Base-by-base conservation (phyloP, 1,139 yeast species). In the Yamadazyma mexicana region DNA sequence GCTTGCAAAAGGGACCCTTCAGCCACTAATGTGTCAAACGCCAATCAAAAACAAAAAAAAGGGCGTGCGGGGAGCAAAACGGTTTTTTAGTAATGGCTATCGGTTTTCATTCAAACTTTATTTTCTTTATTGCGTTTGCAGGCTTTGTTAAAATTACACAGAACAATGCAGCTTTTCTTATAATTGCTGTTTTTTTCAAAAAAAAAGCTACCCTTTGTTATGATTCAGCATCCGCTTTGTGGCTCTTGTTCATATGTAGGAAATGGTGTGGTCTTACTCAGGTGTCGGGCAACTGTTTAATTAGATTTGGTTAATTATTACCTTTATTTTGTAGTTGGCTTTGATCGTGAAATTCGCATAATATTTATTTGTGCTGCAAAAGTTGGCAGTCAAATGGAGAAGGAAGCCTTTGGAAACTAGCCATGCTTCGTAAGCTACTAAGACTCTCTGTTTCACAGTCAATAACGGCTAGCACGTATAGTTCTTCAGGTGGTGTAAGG, bases 41-140 rank as follows among this genome's bases (percentile, higher is more conserved):
- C 5, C 11, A 28, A 15, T 4, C 20, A 28, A 28, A n/a, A 3
- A 17, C 17, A 26, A 15, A 24, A n/a, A 24, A 6, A 28, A 15
- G 12, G 31, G 15, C 33, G 33, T 30, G 33, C 18, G 10, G 17
- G 7, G 7, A 8, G 24, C 12, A 30, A 30, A 30, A 30, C 33
- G 33, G 33, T 30, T 30, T 30, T 30, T 17, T 17, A n/a, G 11
- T 17, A 5, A 4, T 29, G 3, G 4, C 8, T 11, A 29, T 17
- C 32, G 9, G 22, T 17, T 17, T 11, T 24, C 26, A 7, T 8
- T 24, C 26, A 24, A 11, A n/a, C n/a, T n/a, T n/a, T n/a, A n/a
- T n/a, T n/a, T n/a, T n/a, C n/a, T n/a, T n/a, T n/a, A n/a, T n/a
- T n/a, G n/a, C n/a, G n/a, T n/a, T n/a, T n/a, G n/a, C n/a, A 27